Evolutionary conservation across 495 filamentous ascomycete species (phyloP).

Genomic region (Echria macrotheca): DNA sequence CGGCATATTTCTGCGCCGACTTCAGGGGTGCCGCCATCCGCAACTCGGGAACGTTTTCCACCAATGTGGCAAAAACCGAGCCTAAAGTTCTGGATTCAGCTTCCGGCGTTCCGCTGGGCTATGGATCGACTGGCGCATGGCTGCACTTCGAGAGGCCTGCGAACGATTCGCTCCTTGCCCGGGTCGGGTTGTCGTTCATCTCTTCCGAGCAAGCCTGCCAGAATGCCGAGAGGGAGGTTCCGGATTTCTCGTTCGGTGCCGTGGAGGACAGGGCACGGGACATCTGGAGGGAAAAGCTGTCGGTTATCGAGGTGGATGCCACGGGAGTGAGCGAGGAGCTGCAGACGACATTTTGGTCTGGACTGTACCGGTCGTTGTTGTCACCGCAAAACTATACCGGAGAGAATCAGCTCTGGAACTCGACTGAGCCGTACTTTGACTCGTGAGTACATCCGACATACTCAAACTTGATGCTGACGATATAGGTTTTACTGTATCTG

Average conservation of each 20-base stretch:
- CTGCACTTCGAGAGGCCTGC: conserved; percentile 48
- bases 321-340: conserved; percentile 50
- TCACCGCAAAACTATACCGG: conserved; percentile 71
- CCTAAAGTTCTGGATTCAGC: conserved; percentile 42
- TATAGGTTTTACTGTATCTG: conserved; percentile 63
- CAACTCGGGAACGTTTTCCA: conserved; percentile 50
- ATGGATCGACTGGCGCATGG: conserved; percentile 59
- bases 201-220: conserved; percentile 55
- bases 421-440: conserved; percentile 69
- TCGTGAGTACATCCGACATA: conserved; percentile 38
- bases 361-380: conserved; percentile 58
- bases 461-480: conserved; percentile 9
- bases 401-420: conserved; percentile 68
- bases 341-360: conserved; percentile 63
- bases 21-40: conserved; percentile 58
- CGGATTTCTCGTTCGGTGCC: conserved; percentile 54
- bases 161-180: conserved; percentile 43
- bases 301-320: conserved; percentile 48
- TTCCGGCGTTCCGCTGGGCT: conserved; percentile 41
- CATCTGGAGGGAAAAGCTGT: conserved; percentile 58
- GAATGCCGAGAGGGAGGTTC: conserved; percentile 60
- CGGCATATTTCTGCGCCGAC: conserved; percentile 59
- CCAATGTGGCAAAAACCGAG: conserved; percentile 38
- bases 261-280: conserved; percentile 45
- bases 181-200: conserved; percentile 65